Evolutionary conservation across 176 grass and related monocot species (phyloP).

Genomic region (Rhynchospora breviuscula): DNA sequence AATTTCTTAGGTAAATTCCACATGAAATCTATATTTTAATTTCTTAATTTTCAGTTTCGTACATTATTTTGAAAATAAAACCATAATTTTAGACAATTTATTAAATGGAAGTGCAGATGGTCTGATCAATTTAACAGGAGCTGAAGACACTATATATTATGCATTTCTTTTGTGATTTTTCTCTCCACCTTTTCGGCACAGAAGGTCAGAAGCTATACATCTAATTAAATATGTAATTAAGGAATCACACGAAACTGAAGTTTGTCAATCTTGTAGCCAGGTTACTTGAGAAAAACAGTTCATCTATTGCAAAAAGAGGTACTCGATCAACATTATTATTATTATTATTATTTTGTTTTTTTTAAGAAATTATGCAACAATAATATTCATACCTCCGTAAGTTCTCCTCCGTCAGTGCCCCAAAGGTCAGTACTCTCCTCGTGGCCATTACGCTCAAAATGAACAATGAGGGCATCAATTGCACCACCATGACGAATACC

Average conservation of each 20-base stretch:
- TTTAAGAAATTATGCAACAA: not conserved
- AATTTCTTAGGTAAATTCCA: not conserved
- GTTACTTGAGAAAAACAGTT: not conserved
- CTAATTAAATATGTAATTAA: not conserved
- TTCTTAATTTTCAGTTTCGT: too few species aligned
- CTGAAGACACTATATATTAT: too few species aligned
- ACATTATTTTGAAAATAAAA: too few species aligned
- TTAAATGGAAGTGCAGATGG: too few species aligned
- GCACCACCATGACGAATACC: not conserved
- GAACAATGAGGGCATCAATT: not conserved
- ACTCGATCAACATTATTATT: too few species aligned
- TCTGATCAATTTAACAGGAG: too few species aligned
- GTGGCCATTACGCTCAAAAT: not conserved
- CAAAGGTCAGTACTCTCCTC: not conserved
- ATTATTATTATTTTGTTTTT: too few species aligned
- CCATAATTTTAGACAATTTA: too few species aligned
- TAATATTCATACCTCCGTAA: not conserved
- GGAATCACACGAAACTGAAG: not conserved
- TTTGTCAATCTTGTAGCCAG: not conserved
- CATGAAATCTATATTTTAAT: too few species aligned
- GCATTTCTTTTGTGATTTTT: too few species aligned
- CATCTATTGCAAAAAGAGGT: not conserved
- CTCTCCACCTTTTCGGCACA: too few species aligned
- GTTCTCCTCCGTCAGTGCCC: not conserved
- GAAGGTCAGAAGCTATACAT: too few species aligned